Base-by-base conservation (phyloP, 2,329 filamentous ascomycete species). In the Colletotrichum sp. region DNA sequence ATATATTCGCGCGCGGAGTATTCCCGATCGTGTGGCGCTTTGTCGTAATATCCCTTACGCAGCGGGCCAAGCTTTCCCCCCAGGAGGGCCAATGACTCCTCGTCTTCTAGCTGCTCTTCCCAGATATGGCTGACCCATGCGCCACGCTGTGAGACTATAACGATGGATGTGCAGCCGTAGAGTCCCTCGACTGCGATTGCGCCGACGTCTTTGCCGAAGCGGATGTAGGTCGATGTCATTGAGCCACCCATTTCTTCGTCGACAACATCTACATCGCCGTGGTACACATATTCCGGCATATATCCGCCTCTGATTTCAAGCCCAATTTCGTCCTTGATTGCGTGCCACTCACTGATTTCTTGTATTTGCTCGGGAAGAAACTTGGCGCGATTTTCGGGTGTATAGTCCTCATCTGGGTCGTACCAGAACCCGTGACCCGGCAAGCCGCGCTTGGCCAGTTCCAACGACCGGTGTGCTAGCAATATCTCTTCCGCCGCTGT, bases 51-150 rank as follows among this genome's bases (percentile, higher is more conserved):
- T 21, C 43, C 43, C 43, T 43, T 24, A 26, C 14, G 52, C 16
- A 57, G 21, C 24, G 52, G 59, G 26, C 10, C 18, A 34, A 14
- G 28, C 32, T 34, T 48, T 21, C 1, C 43, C 0, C n/a, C 12
- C 18, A 48, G 5, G 43, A 48, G 43, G n/a, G 43, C 28, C 59
- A 36, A 70, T 70, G 36, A 7, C 28, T 6, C 5, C 10, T 48
- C 0, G 5, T n/a, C 6, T 12, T 5, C 43, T 48, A 48, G n/a
- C 43, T 48, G 43, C 0, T 10, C n/a, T 61, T 75, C 68, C 59
- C 60, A 75, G 48, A 75, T 75, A 14, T 75, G 72, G 16, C n/a
- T 30, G 5, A 28, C 68, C 55, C 59, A 75, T 21, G 68, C 72
- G 8, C 72, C 72, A 26, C 39, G 59, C 52, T 36, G 68, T 14